Base-by-base conservation (phyloP, 495 filamentous ascomycete species). In the Xylaria palmicola region DNA sequence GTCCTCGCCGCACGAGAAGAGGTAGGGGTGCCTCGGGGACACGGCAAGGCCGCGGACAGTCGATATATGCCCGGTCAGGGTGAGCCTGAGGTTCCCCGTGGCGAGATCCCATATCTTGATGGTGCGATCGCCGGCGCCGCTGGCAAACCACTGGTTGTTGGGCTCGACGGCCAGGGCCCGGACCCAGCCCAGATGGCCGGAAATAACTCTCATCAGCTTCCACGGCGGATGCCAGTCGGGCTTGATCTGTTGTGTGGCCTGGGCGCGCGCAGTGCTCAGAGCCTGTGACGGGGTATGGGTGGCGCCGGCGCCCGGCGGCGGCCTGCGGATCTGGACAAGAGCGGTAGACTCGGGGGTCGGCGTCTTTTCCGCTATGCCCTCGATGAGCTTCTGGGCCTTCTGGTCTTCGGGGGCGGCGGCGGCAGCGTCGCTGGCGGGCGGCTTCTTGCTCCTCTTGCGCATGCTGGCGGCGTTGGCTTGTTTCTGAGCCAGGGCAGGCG, bases 71-170 rank as follows among this genome's bases (percentile, higher is more conserved):
- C 95, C 95, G 2, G 95, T 99, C 29, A 99, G 78, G 2, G 95
- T 98, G 51, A 99, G 75, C 57, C 87, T 83, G 58, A 98, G 77
- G 12, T 77, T 83, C 2, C 95, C 95, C 6, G 88, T 88, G 15
- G 93, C 95, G 37, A 98, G 78, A 76, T 98, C 92, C 94, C 94
- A 99, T 61, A 99, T 96, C 76, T 99, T 99, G 74, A 99, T 97
- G 4, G 95, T 98, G 22, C 95, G 83, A 70, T 99, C 95, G 53
- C 93, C 95, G 20, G 92, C 92, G 55, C 95, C 95, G 69, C 91
- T 96, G 26, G 90, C 94, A 72, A 99, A 99, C 91, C 92, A 99
- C 75, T 96, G 84, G 73, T 99, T 99, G 66, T 91, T 90, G 1
- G 95, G 95, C 72, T 98, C 95, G 37, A 98, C 88, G 12, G 93